Evolutionary conservation across 2,329 filamentous ascomycete genomes (phyloP).

Genomic region (Ramularia endophylla): DNA sequence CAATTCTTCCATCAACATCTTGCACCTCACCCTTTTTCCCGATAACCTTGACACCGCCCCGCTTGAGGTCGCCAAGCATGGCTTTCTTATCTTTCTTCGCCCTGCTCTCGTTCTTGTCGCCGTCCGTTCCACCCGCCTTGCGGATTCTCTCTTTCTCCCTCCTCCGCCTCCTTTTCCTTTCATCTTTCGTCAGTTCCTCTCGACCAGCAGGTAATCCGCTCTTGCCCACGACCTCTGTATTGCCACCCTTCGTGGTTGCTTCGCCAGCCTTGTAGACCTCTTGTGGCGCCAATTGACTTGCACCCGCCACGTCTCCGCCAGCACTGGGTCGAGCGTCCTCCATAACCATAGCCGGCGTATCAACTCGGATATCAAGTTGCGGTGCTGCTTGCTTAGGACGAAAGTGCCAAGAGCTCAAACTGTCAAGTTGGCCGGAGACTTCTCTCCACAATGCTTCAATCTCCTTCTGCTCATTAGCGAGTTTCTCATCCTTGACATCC

Average conservation of each 20-base stretch:
- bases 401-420: constrained; percentile 91
- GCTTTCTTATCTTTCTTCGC: constrained; percentile 48
- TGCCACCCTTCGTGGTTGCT: constrained; percentile 47
- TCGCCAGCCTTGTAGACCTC: constrained; percentile 84
- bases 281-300: constrained; percentile 80
- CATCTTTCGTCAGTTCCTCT: constrained; percentile 83
- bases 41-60: constrained; percentile 86
- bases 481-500: constrained; percentile 74
- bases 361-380: constrained; percentile 78
- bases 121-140: constrained; percentile 53
- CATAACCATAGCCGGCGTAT: constrained; percentile 88
- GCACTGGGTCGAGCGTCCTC: constrained; percentile 89
- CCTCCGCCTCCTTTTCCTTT: constrained; percentile 61
- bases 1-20: constrained; percentile 76
- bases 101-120: constrained; percentile 32
- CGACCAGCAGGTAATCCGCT: constrained; percentile 70
- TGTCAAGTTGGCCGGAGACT: constrained; percentile 73
- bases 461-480: constrained; percentile 67
- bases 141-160: constrained; percentile 80
- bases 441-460: constrained; percentile 79
- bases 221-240: constrained; percentile 66
- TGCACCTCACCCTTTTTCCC: constrained; percentile 81
- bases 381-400: constrained; percentile 79
- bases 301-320: constrained; percentile 63
- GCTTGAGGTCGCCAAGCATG: constrained; percentile 64